Evolutionary conservation across 2,329 filamentous ascomycete genomes (phyloP).

Genomic region (Neopestalotiopsis sp.): DNA sequence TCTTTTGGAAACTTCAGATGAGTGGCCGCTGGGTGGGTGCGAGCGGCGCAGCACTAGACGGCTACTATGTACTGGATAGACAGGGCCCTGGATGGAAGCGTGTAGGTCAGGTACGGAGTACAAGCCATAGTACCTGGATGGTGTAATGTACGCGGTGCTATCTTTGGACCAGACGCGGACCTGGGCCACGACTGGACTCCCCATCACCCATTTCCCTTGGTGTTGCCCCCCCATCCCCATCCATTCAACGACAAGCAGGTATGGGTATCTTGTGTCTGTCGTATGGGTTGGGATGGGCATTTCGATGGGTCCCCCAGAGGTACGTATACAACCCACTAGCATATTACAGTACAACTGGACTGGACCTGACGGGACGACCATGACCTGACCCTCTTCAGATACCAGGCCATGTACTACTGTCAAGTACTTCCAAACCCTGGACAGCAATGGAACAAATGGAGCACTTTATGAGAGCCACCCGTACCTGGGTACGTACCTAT

Average conservation of each 20-base stretch:
- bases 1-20: slow-evolving; percentile 21
- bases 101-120: not conserved
- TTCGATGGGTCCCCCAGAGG: not conserved
- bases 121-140: not conserved
- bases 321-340: not conserved
- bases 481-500: not conserved
- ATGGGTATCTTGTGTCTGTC: not conserved
- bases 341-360: not conserved
- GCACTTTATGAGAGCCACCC: not conserved
- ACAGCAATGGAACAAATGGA: not conserved
- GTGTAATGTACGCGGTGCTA: slow-evolving; percentile 10
- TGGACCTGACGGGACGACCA: not conserved
- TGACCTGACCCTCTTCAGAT: not conserved
- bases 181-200: not conserved
- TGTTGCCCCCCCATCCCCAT: not conserved
- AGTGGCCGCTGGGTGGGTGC: slow-evolving; percentile 14
- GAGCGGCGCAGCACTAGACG: slow-evolving; percentile 20
- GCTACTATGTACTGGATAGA: not conserved
- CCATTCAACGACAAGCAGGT: not conserved
- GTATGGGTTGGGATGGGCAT: slow-evolving; percentile 1
- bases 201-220: not conserved
- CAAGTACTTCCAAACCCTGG: not conserved
- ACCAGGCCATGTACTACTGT: not conserved
- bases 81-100: not conserved
- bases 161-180: slow-evolving; percentile 17